Percentiles rank a stretch among this genome's conserved stretches.
phyloP scores from a whole-genome alignment of 1,284 basidiomycete genomes.

The Golubevia sp. region DNA sequence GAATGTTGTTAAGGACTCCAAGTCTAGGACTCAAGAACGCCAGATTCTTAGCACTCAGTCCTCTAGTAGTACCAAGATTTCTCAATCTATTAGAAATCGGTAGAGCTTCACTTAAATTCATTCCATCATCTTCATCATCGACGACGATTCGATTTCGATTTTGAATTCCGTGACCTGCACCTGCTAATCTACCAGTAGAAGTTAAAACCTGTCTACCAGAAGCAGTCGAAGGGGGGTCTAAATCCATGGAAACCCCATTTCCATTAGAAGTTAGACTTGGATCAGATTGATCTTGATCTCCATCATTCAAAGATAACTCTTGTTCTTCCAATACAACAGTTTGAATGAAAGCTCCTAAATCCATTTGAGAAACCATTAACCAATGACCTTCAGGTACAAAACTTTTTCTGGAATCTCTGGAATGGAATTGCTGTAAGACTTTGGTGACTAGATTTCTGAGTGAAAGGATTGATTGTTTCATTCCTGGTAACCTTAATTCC shows the following conservation, averaged over 20 bases:
- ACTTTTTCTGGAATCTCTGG: constrained; percentile 34
- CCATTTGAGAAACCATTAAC: constrained; percentile 74
- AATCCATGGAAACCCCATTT: not conserved
- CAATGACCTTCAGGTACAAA: constrained; percentile 71
- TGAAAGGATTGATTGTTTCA: constrained; percentile 7
- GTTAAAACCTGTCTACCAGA: not conserved
- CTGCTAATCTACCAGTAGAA: too few species aligned
- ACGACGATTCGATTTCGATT: too few species aligned
- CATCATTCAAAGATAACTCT: constrained; percentile 29
- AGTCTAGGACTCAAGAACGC: constrained; percentile 80
- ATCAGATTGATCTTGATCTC: not conserved
- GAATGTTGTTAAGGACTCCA: constrained; percentile 91
- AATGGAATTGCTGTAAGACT: constrained; percentile 51
- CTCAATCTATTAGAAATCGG: constrained; percentile 14
- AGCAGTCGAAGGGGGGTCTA: not conserved
- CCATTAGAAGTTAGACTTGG: too few species aligned
- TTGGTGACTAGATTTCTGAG: constrained; percentile 37
- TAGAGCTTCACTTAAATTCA: not conserved
- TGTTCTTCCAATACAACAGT: constrained; percentile 71
- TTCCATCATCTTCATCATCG: constrained; percentile 17
- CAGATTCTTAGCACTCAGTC: constrained; percentile 70
- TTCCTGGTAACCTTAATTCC: constrained; percentile 5
- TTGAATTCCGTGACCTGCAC: too few species aligned
- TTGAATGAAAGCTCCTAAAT: constrained; percentile 84
- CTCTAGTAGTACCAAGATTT: not conserved